Conservation (phyloP, 163 green algal species). For the Scenedesmus sp. region DNA sequence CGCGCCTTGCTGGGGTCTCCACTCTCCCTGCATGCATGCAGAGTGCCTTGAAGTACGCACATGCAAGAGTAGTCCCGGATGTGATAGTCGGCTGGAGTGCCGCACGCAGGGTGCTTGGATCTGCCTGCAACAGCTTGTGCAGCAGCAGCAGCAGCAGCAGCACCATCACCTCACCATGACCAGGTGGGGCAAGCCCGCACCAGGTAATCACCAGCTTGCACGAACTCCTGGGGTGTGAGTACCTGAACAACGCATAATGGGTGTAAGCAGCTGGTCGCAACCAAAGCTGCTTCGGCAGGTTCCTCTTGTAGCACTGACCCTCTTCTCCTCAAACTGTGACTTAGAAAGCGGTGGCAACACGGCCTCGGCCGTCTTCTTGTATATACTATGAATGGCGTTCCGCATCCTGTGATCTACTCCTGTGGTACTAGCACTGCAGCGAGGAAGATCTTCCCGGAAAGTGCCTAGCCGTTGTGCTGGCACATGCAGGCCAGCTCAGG, state of each 20-base stretch:
- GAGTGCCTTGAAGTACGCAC: background rate
- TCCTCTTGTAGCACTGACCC: conserved; percentile 62
- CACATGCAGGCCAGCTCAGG: background rate
- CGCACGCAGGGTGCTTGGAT: too few relatives aligned
- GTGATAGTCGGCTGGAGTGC: background rate
- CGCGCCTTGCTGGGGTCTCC: conserved; percentile 81
- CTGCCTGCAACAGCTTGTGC: background rate
- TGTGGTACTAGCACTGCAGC: background rate
- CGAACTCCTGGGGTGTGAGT: conserved; percentile 91
- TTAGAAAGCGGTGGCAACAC: conserved; percentile 72
- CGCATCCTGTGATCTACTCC: conserved; percentile 42
- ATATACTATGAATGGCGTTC: conserved; percentile 74
- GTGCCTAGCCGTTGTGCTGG: background rate
- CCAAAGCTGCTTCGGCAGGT: background rate
- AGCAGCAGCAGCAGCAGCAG: background rate
- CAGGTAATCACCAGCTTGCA: conserved; percentile 88
- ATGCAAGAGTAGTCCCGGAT: background rate
- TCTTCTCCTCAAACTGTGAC: conserved; percentile 83
- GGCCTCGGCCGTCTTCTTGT: conserved; percentile 79
- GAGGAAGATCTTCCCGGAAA: background rate
- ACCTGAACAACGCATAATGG: conserved; percentile 67
- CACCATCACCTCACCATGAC: conserved; percentile 78
- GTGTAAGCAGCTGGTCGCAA: background rate
- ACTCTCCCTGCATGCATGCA: conserved; percentile 77
- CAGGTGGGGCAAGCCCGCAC: conserved; percentile 90